Evolutionary conservation across 129 eudicot genomes (phyloP), one percentile per base, ranked within the genome.

Genomic region (Centrapalus pauciflorus): DNA sequence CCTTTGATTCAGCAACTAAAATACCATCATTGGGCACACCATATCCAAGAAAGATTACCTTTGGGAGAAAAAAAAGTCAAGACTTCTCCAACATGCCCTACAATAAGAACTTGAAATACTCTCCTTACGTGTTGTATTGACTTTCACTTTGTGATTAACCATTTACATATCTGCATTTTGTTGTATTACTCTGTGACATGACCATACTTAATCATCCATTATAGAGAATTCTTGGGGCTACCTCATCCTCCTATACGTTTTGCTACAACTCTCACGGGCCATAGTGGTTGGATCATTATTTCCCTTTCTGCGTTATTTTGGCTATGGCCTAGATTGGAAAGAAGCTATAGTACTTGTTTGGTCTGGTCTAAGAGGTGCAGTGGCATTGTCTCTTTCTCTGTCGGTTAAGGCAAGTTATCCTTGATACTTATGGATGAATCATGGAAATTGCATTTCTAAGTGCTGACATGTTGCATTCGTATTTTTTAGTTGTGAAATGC

Each of bases 321-420:
- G 98, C 49, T 92, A 92, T 76, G 98, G 98, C 41, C 64, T 92
- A 77, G 89, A 92, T 57, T 92, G 96, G 98, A 92, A 80, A 82
- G 98, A 92, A 79, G 98, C 96, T 54, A 63, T 62, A 61, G 77
- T 92, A 69, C 87, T 92, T 50, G 77, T 82, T 8, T 92, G 96
- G 98, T 79, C 96, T 70, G 96, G 98, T 55, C 68, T 92, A 68
- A 88, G 98, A 45, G 98, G 98, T 52, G 96, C 98, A 26, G 98
- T 92, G 28, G 90, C 98, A 51, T 76, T 92, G 73, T 71, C 98
- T 10, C 98, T 92, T 60, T 85, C 98, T 24, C 75, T 92, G 61
- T 88, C 98, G 16, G 87, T 92, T 72, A 83, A 92, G 96, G 98
- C 60, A 81, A 77, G 90, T 85, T 55, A 10, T 60, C 62, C 48